Evolutionary conservation across 1,139 yeast species (phyloP).

Genomic region (Diutina pseudorugosa): DNA sequence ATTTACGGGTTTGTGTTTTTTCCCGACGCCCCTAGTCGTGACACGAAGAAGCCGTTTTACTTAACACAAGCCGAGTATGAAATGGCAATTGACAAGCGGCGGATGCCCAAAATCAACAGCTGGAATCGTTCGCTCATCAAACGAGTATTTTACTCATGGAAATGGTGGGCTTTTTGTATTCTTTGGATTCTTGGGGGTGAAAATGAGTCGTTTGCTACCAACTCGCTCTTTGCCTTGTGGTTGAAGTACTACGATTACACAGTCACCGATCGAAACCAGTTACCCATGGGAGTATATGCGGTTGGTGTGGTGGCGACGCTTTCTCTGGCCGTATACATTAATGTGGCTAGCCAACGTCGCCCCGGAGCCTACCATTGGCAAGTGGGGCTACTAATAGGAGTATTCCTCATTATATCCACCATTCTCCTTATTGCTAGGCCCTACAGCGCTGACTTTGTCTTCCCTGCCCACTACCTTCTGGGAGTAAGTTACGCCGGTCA

Average conservation of each 20-base stretch:
- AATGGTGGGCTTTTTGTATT: slow-evolving; percentile 43
- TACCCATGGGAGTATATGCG: slow-evolving; percentile 45
- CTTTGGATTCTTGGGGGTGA: slow-evolving; percentile 53
- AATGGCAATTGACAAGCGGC: slow-evolving; percentile 25
- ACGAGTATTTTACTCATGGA: slow-evolving; percentile 44
- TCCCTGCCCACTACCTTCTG: slow-evolving; percentile 42
- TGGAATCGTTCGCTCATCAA: slow-evolving; percentile 32
- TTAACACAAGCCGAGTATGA: slow-evolving; percentile 24
- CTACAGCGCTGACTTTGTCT: slow-evolving; percentile 21
- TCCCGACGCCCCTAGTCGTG: slow-evolving; percentile 3
- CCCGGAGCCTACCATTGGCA: slow-evolving; percentile 27
- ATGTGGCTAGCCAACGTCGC: slow-evolving; percentile 30
- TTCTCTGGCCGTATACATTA: slow-evolving; percentile 33
- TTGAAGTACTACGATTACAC: slow-evolving; percentile 30
- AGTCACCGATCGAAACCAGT: slow-evolving; percentile 36
- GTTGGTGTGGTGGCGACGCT: slow-evolving; percentile 40
- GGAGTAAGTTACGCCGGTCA: slow-evolving; percentile 47
- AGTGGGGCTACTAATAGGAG: slow-evolving; percentile 30
- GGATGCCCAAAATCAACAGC: slow-evolving; percentile 19
- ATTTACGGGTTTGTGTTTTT: slow-evolving; percentile 2
- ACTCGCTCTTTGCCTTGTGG: slow-evolving; percentile 43
- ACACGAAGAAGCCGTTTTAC: slow-evolving; percentile 12
- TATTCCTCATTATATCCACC: slow-evolving; percentile 28
- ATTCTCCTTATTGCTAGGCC: slow-evolving; percentile 28
- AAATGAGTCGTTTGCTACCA: slow-evolving; percentile 41